phyloP scores from a whole-genome alignment of 257 asterid genomes.

The Henckelia pumila region DNA sequence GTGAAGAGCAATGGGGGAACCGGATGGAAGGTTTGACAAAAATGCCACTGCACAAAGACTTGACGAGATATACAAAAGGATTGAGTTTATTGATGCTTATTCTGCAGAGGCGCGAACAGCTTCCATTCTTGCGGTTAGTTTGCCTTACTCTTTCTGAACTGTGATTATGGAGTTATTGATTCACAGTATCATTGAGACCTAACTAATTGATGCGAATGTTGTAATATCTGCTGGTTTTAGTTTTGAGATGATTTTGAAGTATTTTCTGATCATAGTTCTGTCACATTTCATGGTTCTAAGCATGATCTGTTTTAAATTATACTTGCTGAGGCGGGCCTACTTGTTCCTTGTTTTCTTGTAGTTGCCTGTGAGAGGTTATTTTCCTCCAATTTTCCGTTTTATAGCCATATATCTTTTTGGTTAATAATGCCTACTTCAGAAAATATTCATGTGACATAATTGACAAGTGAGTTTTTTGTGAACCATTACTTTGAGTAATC shows the following conservation, averaged over 20 bases:
- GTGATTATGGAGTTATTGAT: constrained; percentile 18
- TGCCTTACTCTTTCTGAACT: constrained; percentile 19
- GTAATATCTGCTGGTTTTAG: constrained; percentile 15
- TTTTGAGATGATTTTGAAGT: constrained; percentile 14
- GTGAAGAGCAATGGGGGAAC: constrained; percentile 46
- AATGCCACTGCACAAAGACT: constrained; percentile 58
- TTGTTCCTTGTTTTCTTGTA: constrained; percentile 8
- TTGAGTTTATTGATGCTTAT: constrained; percentile 89
- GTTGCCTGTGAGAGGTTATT: constrained; percentile 10
- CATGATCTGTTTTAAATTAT: no score
- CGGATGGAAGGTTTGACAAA: constrained; percentile 53
- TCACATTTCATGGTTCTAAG: background rate
- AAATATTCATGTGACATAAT: background rate
- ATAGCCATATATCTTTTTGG: no score
- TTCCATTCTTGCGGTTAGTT: constrained; percentile 93
- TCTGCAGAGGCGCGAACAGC: constrained; percentile 98
- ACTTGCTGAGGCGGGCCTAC: constrained; percentile 13
- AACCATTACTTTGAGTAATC: constrained; percentile 15
- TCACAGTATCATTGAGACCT: no score
- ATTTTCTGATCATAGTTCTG: background rate
- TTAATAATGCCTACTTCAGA: no score
- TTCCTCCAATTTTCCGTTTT: constrained; percentile 1
- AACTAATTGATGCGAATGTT: background rate
- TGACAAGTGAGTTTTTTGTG: constrained; percentile 11
- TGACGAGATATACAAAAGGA: constrained; percentile 87